Percentiles rank a stretch among this genome's conserved stretches.
These are phyloP conservation scores for Rhynchosporium graminicola DNA, from an alignment of 2,329 filamentous ascomycete species.

Conservation along the genomic window DNA sequence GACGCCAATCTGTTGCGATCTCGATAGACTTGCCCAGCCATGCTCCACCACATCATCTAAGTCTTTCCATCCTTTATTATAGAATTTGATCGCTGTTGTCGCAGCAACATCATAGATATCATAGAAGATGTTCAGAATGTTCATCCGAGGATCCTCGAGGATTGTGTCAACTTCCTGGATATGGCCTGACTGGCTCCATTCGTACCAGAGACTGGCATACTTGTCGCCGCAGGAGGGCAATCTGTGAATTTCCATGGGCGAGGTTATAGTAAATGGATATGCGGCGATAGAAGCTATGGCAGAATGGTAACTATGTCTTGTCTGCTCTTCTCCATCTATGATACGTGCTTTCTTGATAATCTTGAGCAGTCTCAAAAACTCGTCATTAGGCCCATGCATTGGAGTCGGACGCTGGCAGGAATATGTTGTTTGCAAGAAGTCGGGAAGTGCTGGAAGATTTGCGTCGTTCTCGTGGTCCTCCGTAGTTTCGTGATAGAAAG, in stretches of 20 bases:
- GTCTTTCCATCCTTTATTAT: conserved; percentile 76
- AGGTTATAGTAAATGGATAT: conserved; percentile 58
- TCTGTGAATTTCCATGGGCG: conserved; percentile 44
- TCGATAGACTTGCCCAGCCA: conserved; percentile 69
- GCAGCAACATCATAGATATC: conserved; percentile 92
- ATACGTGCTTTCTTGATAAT: conserved; percentile 72
- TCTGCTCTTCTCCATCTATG: conserved; percentile 74
- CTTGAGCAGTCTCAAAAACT: conserved; percentile 73
- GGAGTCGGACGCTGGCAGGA: conserved; percentile 81
- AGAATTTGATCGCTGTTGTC: conserved; percentile 79
- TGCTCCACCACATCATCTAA: conserved; percentile 83
- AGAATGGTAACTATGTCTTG: conserved; percentile 82
- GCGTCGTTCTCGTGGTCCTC: conserved; percentile 77
- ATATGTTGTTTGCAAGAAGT: conserved; percentile 66
- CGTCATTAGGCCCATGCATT: conserved; percentile 67
- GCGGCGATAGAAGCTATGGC: conserved; percentile 81
- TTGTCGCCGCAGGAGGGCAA: conserved; percentile 83
- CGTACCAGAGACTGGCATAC: conserved; percentile 73
- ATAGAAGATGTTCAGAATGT: conserved; percentile 70
- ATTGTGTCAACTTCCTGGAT: conserved; percentile 66
- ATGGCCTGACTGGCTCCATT: conserved; percentile 64
- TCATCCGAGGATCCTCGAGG: conserved; percentile 62
- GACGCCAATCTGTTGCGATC: conserved; percentile 88
- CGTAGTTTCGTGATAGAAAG: conserved; percentile 67
- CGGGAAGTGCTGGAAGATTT: conserved; percentile 65